Conservation (phyloP, 2,329 filamentous ascomycete genomes). For the Ophiostoma novo-ulmi region DNA sequence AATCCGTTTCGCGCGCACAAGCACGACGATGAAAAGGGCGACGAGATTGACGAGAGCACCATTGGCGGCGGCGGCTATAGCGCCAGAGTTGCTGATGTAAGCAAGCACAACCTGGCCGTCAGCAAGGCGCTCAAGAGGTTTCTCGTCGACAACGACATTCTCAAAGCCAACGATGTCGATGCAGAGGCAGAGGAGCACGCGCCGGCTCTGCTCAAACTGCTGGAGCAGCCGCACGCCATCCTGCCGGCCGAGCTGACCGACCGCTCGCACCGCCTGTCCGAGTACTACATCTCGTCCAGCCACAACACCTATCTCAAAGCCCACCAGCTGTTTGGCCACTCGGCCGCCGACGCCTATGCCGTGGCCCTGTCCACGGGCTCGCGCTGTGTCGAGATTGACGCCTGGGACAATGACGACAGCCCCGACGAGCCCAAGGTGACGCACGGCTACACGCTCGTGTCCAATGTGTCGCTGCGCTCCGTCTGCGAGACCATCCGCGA, state of each 20-base stretch:
- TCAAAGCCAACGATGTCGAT: not conserved
- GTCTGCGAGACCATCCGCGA: conserved; percentile 10
- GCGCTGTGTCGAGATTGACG: conserved; percentile 11
- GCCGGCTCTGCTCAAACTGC: not conserved
- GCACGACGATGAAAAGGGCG: conserved; percentile 8
- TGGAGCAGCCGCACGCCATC: conserved; percentile 7
- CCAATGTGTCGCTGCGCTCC: conserved; percentile 6
- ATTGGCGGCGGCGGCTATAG: conserved; percentile 9
- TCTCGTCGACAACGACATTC: not conserved
- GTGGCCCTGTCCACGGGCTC: conserved; percentile 8
- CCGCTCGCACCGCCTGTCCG: not conserved
- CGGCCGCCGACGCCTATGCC: conserved; percentile 10
- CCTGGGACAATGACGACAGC: conserved; percentile 10
- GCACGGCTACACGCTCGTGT: conserved; percentile 13
- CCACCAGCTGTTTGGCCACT: conserved; percentile 12
- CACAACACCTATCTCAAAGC: conserved; percentile 11
- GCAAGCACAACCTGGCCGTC: conserved; percentile 4
- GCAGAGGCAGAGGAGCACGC: not conserved
- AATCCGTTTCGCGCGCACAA: conserved; percentile 2
- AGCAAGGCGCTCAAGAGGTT: not conserved
- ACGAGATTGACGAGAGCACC: conserved; percentile 9
- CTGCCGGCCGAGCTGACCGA: conserved; percentile 10
- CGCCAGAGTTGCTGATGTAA: not conserved
- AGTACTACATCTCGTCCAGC: conserved; percentile 5
- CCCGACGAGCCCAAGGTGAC: conserved; percentile 5